These are phyloP conservation scores for Exophiala oligosperma DNA, from an alignment of 2,329 filamentous ascomycete species.

Conservation along the genomic window DNA sequence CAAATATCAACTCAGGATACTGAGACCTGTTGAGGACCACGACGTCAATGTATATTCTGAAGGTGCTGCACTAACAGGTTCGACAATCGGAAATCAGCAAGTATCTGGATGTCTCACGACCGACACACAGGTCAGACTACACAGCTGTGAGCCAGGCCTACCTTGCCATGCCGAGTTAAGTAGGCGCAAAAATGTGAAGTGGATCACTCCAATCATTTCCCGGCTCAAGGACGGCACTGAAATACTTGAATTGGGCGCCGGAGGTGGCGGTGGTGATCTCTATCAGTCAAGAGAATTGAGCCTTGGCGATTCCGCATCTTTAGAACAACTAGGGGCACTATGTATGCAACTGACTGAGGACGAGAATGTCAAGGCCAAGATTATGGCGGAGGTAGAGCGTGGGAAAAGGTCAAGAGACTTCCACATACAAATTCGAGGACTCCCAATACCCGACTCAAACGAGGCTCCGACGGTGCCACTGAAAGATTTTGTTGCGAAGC, in stretches of 20 bases:
- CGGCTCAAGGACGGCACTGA: constrained; percentile 61
- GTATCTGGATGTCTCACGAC: constrained; percentile 72
- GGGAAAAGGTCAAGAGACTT: constrained; percentile 38
- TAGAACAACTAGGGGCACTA: constrained; percentile 55
- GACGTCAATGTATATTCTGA: constrained; percentile 51
- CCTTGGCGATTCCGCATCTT: constrained; percentile 48
- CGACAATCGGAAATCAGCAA: constrained; percentile 69
- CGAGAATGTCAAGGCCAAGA: constrained; percentile 30
- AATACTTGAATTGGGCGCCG: constrained; percentile 72
- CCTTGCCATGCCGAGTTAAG: constrained; percentile 43
- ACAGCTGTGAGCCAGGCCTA: constrained; percentile 77
- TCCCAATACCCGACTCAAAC: constrained; percentile 39
- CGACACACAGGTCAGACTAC: constrained; percentile 64
- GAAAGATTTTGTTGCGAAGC: constrained; percentile 32
- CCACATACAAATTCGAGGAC: constrained; percentile 39
- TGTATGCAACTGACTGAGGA: constrained; percentile 43
- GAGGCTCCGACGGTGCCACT: constrained; percentile 40
- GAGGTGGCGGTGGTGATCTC: constrained; percentile 76
- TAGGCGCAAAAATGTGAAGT: constrained; percentile 60
- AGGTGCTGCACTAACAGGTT: constrained; percentile 69
- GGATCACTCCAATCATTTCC: constrained; percentile 76
- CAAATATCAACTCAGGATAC: constrained; percentile 73
- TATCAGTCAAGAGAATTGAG: constrained; percentile 68
- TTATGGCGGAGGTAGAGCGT: constrained; percentile 33
- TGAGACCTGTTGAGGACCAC: constrained; percentile 59